Conservation (phyloP, 1,284 basidiomycete genomes). For the Agroathelia rolfsii region DNA sequence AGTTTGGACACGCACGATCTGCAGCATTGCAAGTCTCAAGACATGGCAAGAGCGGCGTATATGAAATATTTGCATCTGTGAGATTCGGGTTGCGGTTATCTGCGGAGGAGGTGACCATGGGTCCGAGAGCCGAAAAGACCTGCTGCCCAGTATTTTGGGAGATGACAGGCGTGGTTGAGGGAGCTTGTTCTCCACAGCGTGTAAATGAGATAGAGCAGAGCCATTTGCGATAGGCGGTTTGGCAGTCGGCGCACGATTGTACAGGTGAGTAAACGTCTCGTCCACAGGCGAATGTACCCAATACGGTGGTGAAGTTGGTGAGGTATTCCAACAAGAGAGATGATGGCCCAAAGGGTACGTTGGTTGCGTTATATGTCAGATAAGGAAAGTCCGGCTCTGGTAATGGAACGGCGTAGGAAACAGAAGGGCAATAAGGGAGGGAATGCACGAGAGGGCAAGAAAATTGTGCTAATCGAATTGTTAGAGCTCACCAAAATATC, state of each 20-base stretch:
- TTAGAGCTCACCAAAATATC: constrained; percentile 6
- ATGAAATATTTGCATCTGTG: constrained; percentile 32
- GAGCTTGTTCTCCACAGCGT: constrained; percentile 50
- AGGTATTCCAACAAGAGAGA: constrained; percentile 47
- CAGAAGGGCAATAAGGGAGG: constrained; percentile 64
- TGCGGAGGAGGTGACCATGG: constrained; percentile 27
- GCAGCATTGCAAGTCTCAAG: constrained; percentile 65
- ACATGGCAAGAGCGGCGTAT: constrained; percentile 65
- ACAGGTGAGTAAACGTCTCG: constrained; percentile 74
- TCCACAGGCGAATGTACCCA: constrained; percentile 69
- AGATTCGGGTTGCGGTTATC: constrained; percentile 37
- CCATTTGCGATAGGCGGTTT: constrained; percentile 69
- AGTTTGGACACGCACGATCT: constrained; percentile 69
- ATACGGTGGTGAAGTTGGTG: constrained; percentile 63
- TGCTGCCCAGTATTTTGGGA: no score
- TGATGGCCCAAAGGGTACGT: constrained; percentile 41
- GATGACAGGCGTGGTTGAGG: constrained; percentile 20
- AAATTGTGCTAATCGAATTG: constrained; percentile 42
- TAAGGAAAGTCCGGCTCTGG: constrained; percentile 32
- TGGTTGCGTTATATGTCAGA: constrained; percentile 36
- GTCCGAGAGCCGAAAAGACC: constrained; percentile 35
- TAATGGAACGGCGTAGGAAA: constrained; percentile 64
- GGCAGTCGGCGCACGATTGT: constrained; percentile 69
- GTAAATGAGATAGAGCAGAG: constrained; percentile 66
- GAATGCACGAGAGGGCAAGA: constrained; percentile 64